These are phyloP conservation scores for Boletus rufocinnamomeus DNA, from an alignment of 768 basidiomycete species.

Conservation along the genomic window DNA sequence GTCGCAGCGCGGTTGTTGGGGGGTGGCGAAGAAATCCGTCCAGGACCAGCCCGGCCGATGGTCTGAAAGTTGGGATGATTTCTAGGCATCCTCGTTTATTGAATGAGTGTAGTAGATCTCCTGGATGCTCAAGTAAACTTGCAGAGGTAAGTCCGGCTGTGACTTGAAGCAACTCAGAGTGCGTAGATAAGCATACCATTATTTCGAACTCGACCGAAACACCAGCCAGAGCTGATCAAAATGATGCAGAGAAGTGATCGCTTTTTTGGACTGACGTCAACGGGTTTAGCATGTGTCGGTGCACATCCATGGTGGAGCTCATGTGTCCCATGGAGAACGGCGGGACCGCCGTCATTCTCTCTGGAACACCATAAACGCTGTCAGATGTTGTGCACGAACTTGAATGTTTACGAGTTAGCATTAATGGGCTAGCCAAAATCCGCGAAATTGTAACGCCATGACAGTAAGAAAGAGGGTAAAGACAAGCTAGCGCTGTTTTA, in stretches of 20 bases:
- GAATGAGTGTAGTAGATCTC: slow-evolving; percentile 18
- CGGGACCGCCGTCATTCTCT: slow-evolving; percentile 5
- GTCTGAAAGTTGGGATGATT: slow-evolving; percentile 13
- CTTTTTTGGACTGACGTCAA: neutral
- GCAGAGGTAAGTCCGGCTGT: neutral
- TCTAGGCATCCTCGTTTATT: slow-evolving; percentile 20
- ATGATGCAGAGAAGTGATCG: neutral
- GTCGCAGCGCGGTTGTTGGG: neutral
- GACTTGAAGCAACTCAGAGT: neutral
- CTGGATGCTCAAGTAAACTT: slow-evolving; percentile 16
- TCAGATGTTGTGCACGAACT: neutral
- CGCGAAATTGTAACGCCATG: neutral
- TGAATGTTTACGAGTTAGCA: neutral
- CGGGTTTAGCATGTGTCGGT: too few species aligned
- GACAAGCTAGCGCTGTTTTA: neutral
- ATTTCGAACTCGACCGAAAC: slow-evolving; percentile 25
- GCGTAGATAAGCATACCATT: slow-evolving; percentile 12
- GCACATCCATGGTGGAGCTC: neutral
- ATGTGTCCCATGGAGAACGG: slow-evolving; percentile 5
- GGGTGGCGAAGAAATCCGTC: slow-evolving; percentile 1
- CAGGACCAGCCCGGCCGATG: slow-evolving; percentile 27
- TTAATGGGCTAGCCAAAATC: neutral
- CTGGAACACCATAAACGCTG: neutral
- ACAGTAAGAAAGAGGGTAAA: neutral
- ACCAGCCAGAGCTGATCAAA: slow-evolving; percentile 1